These are phyloP conservation scores for Hymenoscyphus infarciens DNA, from an alignment of 2,329 filamentous ascomycete genomes.

Conservation along the genomic window DNA sequence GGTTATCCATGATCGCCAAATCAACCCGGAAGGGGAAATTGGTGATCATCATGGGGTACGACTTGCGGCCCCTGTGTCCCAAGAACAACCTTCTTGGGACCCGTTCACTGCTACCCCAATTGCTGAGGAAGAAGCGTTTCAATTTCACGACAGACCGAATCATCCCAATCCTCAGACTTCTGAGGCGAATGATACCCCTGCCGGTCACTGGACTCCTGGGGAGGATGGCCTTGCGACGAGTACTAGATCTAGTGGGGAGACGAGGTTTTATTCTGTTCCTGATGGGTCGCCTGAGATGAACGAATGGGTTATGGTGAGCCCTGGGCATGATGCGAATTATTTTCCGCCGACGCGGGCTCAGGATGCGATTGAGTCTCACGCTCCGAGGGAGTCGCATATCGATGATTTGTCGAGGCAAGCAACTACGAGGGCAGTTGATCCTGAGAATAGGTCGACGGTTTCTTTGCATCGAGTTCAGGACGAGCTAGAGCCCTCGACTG, in stretches of 20 bases:
- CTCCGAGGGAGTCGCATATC: background rate
- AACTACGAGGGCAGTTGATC: background rate
- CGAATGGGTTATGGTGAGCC: conserved; percentile 28
- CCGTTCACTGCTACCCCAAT: conserved; percentile 37
- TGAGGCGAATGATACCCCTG: background rate
- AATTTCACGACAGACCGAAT: conserved; percentile 25
- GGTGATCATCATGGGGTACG: conserved; percentile 16
- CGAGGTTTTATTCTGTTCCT: conserved; percentile 25
- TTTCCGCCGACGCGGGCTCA: background rate
- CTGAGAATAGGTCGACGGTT: background rate
- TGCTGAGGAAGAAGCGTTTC: conserved; percentile 38
- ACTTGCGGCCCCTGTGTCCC: conserved; percentile 34
- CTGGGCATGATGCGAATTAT: background rate
- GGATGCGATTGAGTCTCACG: background rate
- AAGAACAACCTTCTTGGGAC: conserved; percentile 37
- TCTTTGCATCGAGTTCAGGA: background rate
- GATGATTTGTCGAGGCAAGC: conserved; percentile 1
- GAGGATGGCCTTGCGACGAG: conserved; percentile 13
- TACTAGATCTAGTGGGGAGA: conserved; percentile 25
- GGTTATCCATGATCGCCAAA: conserved; percentile 13
- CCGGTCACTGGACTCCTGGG: background rate
- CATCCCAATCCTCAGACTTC: background rate
- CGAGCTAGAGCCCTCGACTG: background rate
- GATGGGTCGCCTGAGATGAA: conserved; percentile 9
- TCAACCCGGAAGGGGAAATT: conserved; percentile 18